These are phyloP conservation scores for Camptophora hylomeconis DNA, from an alignment of 2,329 filamentous ascomycete genomes.

Conservation along the genomic window DNA sequence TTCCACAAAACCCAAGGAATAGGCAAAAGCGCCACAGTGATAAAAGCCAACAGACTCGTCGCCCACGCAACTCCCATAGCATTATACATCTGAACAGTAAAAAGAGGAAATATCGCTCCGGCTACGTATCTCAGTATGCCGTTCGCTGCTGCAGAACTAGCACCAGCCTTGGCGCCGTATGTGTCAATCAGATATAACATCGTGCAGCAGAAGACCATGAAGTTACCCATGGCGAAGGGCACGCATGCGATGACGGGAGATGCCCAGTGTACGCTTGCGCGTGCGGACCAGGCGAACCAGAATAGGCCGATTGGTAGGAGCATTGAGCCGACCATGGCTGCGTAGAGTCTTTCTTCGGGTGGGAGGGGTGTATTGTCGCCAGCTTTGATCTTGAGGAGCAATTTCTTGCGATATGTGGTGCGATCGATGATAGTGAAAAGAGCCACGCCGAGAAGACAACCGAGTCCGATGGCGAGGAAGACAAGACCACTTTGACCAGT, in stretches of 20 bases:
- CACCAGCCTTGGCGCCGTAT: constrained; percentile 18
- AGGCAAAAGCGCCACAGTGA: constrained; percentile 23
- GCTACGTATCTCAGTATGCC: constrained; percentile 21
- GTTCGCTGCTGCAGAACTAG: constrained; percentile 23
- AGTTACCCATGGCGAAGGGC: constrained; percentile 19
- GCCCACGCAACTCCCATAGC: constrained; percentile 23
- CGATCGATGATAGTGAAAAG: constrained; percentile 15
- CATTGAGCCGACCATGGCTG: constrained; percentile 37
- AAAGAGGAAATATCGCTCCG: constrained; percentile 25
- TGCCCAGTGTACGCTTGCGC: constrained; percentile 28
- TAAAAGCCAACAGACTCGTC: constrained; percentile 22
- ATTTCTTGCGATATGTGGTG: constrained; percentile 13
- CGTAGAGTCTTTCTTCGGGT: constrained; percentile 37
- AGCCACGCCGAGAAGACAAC: constrained; percentile 44
- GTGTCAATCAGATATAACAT: constrained; percentile 20
- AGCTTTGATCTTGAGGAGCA: constrained; percentile 4
- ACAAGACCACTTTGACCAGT: constrained; percentile 57
- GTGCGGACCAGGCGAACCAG: constrained; percentile 37
- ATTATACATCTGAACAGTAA: constrained; percentile 23
- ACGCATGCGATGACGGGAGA: constrained; percentile 16
- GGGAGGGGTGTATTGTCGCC: constrained; percentile 20
- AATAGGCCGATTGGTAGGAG: constrained; percentile 34
- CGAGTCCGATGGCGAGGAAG: constrained; percentile 68
- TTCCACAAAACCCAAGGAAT: constrained; percentile 32
- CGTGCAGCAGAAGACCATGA: constrained; percentile 34